These are phyloP conservation scores for Quercus glauca DNA, from an alignment of 306 rosid species.

Conservation along the genomic window DNA sequence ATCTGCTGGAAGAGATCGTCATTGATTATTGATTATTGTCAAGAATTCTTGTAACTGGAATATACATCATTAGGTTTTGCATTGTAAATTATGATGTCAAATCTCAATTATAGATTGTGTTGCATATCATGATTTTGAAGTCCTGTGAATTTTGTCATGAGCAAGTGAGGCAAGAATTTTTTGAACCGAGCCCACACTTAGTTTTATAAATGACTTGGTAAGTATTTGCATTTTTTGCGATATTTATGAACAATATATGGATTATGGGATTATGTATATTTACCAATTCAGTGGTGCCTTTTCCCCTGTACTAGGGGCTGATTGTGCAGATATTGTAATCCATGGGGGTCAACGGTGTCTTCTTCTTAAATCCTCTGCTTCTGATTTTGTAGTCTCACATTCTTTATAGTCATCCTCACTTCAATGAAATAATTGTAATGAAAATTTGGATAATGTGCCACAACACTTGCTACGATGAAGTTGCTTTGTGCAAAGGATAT, in stretches of 20 bases:
- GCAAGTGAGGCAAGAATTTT: not conserved
- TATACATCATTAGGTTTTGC: not conserved
- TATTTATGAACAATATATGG: not conserved
- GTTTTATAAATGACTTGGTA: not conserved
- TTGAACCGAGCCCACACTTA: not conserved
- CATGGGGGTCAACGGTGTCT: not conserved
- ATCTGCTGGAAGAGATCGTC: not conserved
- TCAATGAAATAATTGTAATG: not conserved
- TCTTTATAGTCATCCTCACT: not conserved
- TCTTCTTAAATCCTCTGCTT: not conserved
- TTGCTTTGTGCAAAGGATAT: not conserved
- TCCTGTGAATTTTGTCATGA: not conserved
- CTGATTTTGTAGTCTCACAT: not conserved
- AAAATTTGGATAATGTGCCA: not conserved
- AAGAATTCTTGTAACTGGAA: not conserved
- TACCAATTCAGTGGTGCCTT: not conserved
- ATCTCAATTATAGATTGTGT: not conserved
- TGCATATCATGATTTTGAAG: not conserved
- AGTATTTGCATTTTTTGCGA: too few relatives aligned
- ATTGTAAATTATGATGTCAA: not conserved
- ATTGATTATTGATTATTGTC: not conserved
- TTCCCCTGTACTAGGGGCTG: not conserved
- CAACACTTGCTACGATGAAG: slow-evolving; percentile 10
- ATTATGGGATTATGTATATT: not conserved
- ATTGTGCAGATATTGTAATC: not conserved